Percentiles rank a stretch among this genome's conserved stretches.
These are phyloP conservation scores for Microdochium nivale DNA, from an alignment of 2,329 filamentous ascomycete species.

Conservation along the genomic window DNA sequence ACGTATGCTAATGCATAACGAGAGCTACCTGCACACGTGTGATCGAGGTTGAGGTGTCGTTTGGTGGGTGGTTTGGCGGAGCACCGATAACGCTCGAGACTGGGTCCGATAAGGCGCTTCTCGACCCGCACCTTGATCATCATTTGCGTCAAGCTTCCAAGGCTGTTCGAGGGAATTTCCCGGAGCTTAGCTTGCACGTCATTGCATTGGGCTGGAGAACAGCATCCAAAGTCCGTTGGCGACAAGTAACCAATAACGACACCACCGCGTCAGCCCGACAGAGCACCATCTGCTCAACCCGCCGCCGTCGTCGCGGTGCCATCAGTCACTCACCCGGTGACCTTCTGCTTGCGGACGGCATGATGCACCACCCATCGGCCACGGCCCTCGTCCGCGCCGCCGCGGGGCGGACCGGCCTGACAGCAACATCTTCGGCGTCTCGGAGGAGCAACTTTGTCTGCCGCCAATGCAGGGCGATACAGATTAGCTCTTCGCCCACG, in stretches of 20 bases:
- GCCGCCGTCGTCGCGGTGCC: no score
- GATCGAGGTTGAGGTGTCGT: no score
- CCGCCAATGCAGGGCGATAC: conserved; percentile 47
- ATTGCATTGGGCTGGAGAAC: not conserved
- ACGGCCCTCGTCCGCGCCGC: not conserved
- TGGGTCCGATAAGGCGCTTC: no score
- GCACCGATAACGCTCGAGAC: no score
- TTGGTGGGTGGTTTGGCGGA: no score
- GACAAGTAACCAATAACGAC: not conserved
- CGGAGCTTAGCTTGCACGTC: not conserved
- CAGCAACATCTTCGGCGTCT: not conserved
- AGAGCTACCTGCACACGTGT: no score
- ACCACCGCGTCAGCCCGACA: no score
- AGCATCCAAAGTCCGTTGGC: not conserved
- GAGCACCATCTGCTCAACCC: no score
- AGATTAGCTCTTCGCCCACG: conserved; percentile 53
- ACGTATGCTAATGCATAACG: no score
- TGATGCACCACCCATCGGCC: not conserved
- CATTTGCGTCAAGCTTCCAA: not conserved
- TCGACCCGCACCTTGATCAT: not conserved
- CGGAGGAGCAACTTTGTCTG: not conserved
- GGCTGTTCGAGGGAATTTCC: not conserved
- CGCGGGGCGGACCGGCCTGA: not conserved
- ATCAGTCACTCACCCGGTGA: not conserved
- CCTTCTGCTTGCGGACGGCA: not conserved